Evolutionary conservation across 495 filamentous ascomycete species (phyloP).

Genomic region (Aspergillus funiculosus): DNA sequence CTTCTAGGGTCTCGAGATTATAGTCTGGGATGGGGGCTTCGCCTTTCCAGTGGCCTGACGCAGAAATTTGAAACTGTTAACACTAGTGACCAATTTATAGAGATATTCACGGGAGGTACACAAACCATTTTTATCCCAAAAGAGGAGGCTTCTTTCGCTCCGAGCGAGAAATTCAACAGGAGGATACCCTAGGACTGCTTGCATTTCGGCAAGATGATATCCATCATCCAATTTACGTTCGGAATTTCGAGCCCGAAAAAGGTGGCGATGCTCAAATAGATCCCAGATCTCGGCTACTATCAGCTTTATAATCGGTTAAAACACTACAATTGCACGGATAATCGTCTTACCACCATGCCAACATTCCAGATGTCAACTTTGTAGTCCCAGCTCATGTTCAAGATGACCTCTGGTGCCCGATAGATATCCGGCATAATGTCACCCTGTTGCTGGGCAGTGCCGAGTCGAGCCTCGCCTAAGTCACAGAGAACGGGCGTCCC

Average conservation of each 20-base stretch:
- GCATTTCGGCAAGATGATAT: constrained; percentile 37
- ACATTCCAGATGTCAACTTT: constrained; percentile 41
- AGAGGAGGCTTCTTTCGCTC: constrained; percentile 22
- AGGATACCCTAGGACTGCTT: constrained; percentile 36
- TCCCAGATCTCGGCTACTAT: constrained; percentile 37
- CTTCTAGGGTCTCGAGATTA: constrained; percentile 12
- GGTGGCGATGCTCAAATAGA: constrained; percentile 33
- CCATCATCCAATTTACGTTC: constrained; percentile 30
- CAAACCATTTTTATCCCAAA: constrained; percentile 16
- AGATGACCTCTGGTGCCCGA: constrained; percentile 37
- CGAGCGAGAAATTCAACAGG: constrained; percentile 29
- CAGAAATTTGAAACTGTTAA: not conserved
- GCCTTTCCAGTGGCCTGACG: constrained; percentile 22
- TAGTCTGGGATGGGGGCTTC: constrained; percentile 10
- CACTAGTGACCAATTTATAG: not conserved
- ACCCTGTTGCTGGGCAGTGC: constrained; percentile 25
- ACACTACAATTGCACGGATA: not conserved
- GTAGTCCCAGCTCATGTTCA: constrained; percentile 33
- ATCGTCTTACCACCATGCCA: constrained; percentile 38
- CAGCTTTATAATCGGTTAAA: constrained; percentile 4
- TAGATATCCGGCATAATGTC: constrained; percentile 34
- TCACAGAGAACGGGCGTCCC: constrained; percentile 26
- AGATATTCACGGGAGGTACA: not conserved
- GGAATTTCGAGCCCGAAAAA: constrained; percentile 36
- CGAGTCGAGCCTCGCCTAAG: constrained; percentile 27